These are phyloP conservation scores for Neofusicoccum parvum DNA, from an alignment of 2,329 filamentous ascomycete genomes.

Conservation along the genomic window DNA sequence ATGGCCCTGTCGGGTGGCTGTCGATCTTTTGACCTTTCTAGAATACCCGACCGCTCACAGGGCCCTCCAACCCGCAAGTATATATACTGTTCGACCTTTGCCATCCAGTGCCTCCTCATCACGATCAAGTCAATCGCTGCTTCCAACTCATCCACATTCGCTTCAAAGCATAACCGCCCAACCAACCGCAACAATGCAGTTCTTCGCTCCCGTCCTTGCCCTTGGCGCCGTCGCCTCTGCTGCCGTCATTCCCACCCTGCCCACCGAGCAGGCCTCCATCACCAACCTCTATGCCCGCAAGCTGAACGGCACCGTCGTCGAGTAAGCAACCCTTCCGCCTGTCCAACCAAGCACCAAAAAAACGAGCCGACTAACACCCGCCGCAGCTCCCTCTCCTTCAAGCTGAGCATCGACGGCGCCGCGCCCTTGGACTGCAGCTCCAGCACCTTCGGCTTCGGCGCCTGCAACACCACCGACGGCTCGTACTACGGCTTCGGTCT, in stretches of 20 bases:
- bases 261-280: constrained; percentile 10
- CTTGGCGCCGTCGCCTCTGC: constrained; percentile 9
- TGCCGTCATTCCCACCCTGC: not conserved
- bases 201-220: constrained; percentile 31
- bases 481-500: constrained; percentile 14
- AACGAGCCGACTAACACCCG: not conserved
- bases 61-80: not conserved
- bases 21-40: constrained; percentile 1
- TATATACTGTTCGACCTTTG: not conserved
- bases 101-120: not conserved
- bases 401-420: constrained; percentile 8
- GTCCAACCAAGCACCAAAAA: no score
- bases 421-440: constrained; percentile 6
- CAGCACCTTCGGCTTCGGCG: not conserved
- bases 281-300: constrained; percentile 18
- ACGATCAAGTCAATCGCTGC: not conserved
- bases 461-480: constrained; percentile 3
- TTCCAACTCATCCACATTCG: not conserved
- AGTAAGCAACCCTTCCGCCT: not conserved
- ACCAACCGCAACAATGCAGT: constrained; percentile 43
- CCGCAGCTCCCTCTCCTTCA: constrained; percentile 3
- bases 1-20: not conserved
- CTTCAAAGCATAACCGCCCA: not conserved
- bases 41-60: not conserved
- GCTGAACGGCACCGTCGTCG: constrained; percentile 13